A percentile compares a stretch with the other conserved stretches of the same genome.
phyloP scores from a whole-genome alignment of 1,284 basidiomycete species.

The Irpex sp. region DNA sequence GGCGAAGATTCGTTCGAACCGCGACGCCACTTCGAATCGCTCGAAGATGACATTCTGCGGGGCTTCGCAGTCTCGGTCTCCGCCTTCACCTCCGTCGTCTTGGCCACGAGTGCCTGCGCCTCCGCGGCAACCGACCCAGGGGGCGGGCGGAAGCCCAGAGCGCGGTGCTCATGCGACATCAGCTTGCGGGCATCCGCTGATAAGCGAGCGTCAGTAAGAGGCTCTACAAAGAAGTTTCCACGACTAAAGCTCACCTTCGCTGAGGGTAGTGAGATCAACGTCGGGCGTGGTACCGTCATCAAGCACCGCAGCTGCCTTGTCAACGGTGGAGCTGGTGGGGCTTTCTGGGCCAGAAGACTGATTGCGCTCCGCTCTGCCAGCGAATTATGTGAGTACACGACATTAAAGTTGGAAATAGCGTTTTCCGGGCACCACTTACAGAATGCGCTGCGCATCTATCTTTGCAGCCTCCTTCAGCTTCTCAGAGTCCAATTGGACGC shows the following conservation, averaged over 20 bases:
- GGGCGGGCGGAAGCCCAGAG: conserved; percentile 25
- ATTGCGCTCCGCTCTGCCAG: conserved; percentile 20
- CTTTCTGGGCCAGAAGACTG: neutral
- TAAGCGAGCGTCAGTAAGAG: neutral
- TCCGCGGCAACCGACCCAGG: conserved; percentile 13
- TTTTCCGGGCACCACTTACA: conserved; percentile 15
- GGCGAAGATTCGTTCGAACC: neutral
- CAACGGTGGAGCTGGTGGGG: conserved; percentile 11
- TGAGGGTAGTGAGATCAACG: conserved; percentile 24
- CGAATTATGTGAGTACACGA: neutral
- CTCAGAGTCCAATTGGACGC: conserved; percentile 14
- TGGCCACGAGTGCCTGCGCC: conserved; percentile 12
- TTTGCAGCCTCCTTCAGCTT: conserved; percentile 26
- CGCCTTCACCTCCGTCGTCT: conserved; percentile 1
- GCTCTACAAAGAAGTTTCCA: neutral
- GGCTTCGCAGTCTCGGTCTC: neutral
- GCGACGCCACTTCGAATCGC: neutral
- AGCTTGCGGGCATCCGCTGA: conserved; percentile 26
- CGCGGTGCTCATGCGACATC: conserved; percentile 32
- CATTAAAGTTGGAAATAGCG: neutral
- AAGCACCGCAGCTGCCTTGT: conserved; percentile 8
- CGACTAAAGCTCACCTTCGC: conserved; percentile 15
- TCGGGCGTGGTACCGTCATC: conserved; percentile 13
- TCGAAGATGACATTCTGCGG: neutral
- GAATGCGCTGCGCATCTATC: conserved; percentile 26